phyloP scores from a whole-genome alignment of 2,329 filamentous ascomycete genomes.

The Verticillium isaacii region DNA sequence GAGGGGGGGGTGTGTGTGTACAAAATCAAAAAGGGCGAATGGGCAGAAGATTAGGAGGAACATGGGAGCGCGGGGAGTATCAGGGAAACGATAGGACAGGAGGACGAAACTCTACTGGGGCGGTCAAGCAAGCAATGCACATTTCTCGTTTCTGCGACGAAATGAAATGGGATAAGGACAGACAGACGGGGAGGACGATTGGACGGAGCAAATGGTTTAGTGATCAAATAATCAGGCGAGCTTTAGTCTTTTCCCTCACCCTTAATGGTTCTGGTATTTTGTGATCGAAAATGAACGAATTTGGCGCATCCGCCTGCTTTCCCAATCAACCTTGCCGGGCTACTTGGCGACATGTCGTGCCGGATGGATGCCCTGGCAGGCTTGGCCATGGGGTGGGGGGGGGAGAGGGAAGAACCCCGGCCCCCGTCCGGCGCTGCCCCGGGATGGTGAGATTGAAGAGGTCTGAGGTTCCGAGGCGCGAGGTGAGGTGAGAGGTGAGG shows the following conservation, averaged over 20 bases:
- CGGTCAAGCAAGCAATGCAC: background rate
- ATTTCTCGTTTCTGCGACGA: background rate
- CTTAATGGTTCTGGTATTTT: background rate
- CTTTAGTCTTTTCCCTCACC: background rate
- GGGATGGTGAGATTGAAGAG: background rate
- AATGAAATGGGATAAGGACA: background rate
- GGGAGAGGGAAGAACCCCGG: too few species aligned
- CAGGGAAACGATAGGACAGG: background rate
- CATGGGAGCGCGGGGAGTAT: background rate
- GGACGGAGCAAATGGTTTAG: background rate
- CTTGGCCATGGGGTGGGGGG: too few species aligned
- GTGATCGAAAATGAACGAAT: background rate
- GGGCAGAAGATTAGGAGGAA: background rate
- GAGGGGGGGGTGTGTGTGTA: background rate
- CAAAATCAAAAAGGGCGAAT: background rate
- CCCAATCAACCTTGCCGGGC: background rate
- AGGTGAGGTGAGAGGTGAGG: background rate
- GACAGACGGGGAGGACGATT: background rate
- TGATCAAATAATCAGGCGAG: background rate
- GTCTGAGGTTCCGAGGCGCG: background rate
- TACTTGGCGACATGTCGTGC: background rate
- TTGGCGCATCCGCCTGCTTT: background rate
- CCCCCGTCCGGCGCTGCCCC: too few species aligned
- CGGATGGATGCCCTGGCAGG: too few species aligned
- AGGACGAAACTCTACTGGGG: background rate